Conservation (phyloP, 495 filamentous ascomycete species). For the Halenospora varia region DNA sequence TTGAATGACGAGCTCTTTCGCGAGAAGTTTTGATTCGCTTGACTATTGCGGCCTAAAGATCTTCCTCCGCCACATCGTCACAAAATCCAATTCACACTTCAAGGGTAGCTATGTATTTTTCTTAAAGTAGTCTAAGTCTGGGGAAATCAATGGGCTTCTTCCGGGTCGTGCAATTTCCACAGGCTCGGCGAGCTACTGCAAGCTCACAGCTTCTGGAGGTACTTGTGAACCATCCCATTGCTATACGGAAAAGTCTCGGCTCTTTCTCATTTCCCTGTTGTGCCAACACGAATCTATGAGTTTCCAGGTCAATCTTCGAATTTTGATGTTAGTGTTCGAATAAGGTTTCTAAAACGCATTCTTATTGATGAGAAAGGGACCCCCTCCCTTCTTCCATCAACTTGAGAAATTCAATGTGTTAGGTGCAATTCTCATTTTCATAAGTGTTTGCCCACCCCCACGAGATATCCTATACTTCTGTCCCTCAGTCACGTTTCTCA, state of each 20-base stretch:
- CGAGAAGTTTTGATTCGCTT: background rate
- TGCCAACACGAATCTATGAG: constrained; percentile 1
- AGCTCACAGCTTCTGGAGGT: background rate
- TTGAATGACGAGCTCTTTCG: background rate
- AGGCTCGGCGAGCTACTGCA: background rate
- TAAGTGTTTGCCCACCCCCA: constrained; percentile 1
- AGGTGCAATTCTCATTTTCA: constrained; percentile 1
- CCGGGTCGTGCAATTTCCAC: background rate
- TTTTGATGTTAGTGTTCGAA: too few relatives aligned
- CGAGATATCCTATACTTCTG: background rate
- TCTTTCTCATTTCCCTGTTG: background rate
- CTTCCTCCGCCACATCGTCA: background rate
- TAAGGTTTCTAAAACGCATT: too few relatives aligned
- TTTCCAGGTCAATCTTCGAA: too few relatives aligned
- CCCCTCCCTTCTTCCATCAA: too few relatives aligned
- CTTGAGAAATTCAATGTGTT: too few relatives aligned
- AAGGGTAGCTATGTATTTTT: too few relatives aligned
- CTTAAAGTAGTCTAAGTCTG: background rate
- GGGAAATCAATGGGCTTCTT: background rate
- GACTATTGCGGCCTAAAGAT: too few relatives aligned
- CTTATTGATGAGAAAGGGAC: too few relatives aligned
- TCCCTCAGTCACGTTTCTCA: background rate
- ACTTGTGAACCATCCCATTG: too few relatives aligned
- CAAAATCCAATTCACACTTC: background rate
- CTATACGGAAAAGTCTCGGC: constrained; percentile 2